Evolutionary conservation across 129 eudicot genomes (phyloP), one percentile per base, ranked within the genome.

Genomic region (carrot (Daucus carota)): DNA sequence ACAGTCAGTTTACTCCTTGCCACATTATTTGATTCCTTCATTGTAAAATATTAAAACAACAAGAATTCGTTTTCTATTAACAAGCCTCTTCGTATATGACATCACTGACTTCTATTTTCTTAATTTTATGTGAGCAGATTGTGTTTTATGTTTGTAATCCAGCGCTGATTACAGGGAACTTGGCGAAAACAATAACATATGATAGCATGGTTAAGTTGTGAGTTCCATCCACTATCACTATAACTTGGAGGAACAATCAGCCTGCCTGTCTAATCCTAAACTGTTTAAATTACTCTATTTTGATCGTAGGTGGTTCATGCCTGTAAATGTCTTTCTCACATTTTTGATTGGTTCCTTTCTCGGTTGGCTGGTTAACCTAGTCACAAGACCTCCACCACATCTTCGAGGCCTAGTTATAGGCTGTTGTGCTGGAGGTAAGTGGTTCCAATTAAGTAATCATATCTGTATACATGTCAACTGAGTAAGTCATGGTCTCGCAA

Each of bases 291-390:
- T 57, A 16, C n/a, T 67, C 28, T 29, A 31, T 0, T 43, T 29
- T 40, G 54, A 16, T 28, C 72, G 76, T 75, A 91, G 99, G 86
- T 95, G 97, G 99, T 95, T 89, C 84, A 91, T 95, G 97, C 99
- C 99, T 22, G 59, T 95, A 31, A 95, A 95, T 80, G 84, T 95
- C 67, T 87, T 95, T 6, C 22, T 88, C 54, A 95, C 99, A 31
- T 89, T 89, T 84, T 73, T 91, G 43, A 70, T 91, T 48, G 99
- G 99, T 22, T 89, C 99, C 0, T 59, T 77, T 40, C 89, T 95
- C 67, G 97, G 99, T 41, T 91, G 99, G 97, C 38, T 82, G 42
- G 89, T 95, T 73, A 71, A 86, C 69, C 70, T 80, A 74, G 63
- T 91, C 32, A 79, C 92, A 45, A 86, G 78, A 84, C 76, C 99